These are phyloP conservation scores for Draba incana DNA, from an alignment of 345 rosid genomes.

Conservation along the genomic window DNA sequence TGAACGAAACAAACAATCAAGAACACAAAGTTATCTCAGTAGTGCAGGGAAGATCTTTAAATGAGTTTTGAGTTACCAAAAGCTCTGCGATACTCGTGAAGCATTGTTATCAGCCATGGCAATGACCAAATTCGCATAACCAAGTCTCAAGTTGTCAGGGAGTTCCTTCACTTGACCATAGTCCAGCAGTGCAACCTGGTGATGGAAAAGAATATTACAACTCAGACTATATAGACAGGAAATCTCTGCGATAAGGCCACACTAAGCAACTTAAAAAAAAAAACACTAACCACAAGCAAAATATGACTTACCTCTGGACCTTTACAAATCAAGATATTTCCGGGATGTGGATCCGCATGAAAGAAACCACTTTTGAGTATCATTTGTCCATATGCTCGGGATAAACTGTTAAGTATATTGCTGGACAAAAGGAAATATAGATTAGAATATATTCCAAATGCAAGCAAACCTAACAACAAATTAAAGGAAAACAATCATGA, in stretches of 20 bases:
- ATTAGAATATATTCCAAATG: slow-evolving; percentile 28
- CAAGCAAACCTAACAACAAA: background rate
- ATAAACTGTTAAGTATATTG: slow-evolving; percentile 81
- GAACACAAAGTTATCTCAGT: slow-evolving; percentile 13
- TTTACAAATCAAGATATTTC: slow-evolving; percentile 87
- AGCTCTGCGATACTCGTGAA: slow-evolving; percentile 66
- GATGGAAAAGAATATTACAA: slow-evolving; percentile 32
- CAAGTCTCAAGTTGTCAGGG: slow-evolving; percentile 76
- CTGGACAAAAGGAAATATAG: slow-evolving; percentile 42
- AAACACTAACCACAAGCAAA: slow-evolving; percentile 16
- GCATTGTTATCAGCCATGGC: slow-evolving; percentile 82
- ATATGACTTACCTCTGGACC: slow-evolving; percentile 79
- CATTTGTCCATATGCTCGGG: slow-evolving; percentile 93
- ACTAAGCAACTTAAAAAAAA: slow-evolving; percentile 4
- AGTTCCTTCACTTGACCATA: slow-evolving; percentile 99
- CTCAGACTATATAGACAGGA: slow-evolving; percentile 2
- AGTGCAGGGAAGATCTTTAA: background rate
- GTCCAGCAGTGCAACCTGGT: slow-evolving; percentile 88
- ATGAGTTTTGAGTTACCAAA: slow-evolving; percentile 50
- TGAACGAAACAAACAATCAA: background rate
- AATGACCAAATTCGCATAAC: slow-evolving; percentile 83
- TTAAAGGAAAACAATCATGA: background rate
- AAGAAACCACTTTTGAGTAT: slow-evolving; percentile 94
- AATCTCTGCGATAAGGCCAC: slow-evolving; percentile 10
- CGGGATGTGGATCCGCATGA: slow-evolving; percentile 99